phyloP scores from a whole-genome alignment of 1,139 yeast species.

The Pichia terricola region DNA sequence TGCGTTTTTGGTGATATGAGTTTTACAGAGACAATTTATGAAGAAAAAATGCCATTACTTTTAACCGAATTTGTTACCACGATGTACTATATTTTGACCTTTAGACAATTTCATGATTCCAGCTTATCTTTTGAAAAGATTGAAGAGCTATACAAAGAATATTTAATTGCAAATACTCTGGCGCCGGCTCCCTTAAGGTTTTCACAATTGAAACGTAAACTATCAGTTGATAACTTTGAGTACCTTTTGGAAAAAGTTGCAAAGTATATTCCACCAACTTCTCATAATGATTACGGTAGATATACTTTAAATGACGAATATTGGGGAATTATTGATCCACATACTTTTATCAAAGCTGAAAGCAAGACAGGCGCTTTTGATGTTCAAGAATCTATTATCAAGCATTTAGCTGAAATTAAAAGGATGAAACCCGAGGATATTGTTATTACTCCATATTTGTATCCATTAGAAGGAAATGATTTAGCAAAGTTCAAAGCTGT shows the following conservation, averaged over 20 bases:
- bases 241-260: slow-evolving; percentile 46
- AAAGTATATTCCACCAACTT: slow-evolving; percentile 52
- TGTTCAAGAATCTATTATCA: slow-evolving; percentile 28
- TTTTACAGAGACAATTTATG: slow-evolving; percentile 39
- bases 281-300: slow-evolving; percentile 56
- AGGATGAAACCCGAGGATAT: slow-evolving; percentile 34
- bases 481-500: slow-evolving; percentile 27
- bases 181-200: slow-evolving; percentile 30
- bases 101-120: slow-evolving; percentile 39
- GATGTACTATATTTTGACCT: slow-evolving; percentile 47
- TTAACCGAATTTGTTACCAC: slow-evolving; percentile 46
- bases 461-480: slow-evolving; percentile 23
- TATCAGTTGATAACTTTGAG: slow-evolving; percentile 33
- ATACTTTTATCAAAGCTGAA: slow-evolving; percentile 9
- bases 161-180: slow-evolving; percentile 3
- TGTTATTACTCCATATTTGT: slow-evolving; percentile 34
- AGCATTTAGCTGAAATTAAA: slow-evolving; percentile 26
- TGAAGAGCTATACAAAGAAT: slow-evolving; percentile 2
- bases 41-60: slow-evolving; percentile 44
- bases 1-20: slow-evolving; percentile 40
- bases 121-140: slow-evolving; percentile 22
- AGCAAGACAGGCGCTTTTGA: slow-evolving; percentile 26
- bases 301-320: slow-evolving; percentile 57
- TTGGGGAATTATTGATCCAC: slow-evolving; percentile 54
- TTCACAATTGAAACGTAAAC: slow-evolving; percentile 30